A percentile compares a stretch with the other conserved stretches of the same genome.
These are phyloP conservation scores for Nematocida sp. DNA, from an alignment of 371 early-diverging fungal genomes.

Conservation along the genomic window DNA sequence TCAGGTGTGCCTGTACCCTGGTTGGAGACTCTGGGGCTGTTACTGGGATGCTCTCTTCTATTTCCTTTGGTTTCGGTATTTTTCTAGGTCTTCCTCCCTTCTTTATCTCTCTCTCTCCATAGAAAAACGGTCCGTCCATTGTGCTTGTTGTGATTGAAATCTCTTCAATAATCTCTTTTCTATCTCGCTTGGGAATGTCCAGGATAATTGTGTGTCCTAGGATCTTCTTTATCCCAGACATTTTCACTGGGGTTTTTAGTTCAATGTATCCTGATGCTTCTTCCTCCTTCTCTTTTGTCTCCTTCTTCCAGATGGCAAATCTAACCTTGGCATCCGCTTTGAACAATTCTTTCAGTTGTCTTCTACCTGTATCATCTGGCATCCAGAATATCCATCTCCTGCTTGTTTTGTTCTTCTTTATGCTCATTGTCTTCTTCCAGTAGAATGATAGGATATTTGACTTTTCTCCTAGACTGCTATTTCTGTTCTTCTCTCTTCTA, in stretches of 20 bases:
- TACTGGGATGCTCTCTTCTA: too few species aligned
- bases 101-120: conserved; percentile 31
- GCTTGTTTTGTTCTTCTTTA: conserved; percentile 25
- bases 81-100: conserved; percentile 40
- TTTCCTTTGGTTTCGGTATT: too few species aligned
- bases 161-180: conserved; percentile 35
- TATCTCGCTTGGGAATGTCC: background rate
- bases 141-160: background rate
- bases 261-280: conserved; percentile 23
- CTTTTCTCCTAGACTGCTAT: background rate
- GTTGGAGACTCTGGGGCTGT: too few species aligned
- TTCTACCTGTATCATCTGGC: too few species aligned
- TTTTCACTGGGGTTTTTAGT: conserved; percentile 25
- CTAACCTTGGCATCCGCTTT: background rate
- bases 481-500: background rate
- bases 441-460: background rate
- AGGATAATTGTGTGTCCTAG: background rate
- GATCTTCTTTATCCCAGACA: conserved; percentile 29
- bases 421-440: background rate
- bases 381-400: conserved; percentile 36
- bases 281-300: background rate
- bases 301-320: conserved; percentile 1
- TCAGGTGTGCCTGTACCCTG: too few species aligned
- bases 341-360: background rate
- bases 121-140: background rate